Percentiles rank a stretch among this genome's conserved stretches.
phyloP scores from a whole-genome alignment of 2,329 filamentous ascomycete genomes.

The Polytolypa hystricis region DNA sequence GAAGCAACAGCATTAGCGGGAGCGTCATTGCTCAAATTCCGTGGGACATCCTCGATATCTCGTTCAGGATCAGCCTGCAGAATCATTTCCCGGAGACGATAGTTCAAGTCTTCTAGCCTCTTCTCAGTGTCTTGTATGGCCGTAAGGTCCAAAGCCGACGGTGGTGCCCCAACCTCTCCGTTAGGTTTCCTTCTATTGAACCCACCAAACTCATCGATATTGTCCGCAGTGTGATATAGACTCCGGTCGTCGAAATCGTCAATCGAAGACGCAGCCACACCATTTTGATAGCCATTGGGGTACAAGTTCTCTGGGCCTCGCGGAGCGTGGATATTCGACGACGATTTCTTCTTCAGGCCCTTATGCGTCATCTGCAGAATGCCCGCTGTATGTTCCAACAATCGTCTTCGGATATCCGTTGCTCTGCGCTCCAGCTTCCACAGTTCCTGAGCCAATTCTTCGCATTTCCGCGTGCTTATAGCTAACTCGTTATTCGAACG shows the following conservation, averaged over 20 bases:
- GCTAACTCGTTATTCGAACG: conserved; percentile 56
- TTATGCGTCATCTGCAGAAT: conserved; percentile 85
- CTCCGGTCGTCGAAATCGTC: conserved; percentile 67
- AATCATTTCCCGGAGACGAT: conserved; percentile 55
- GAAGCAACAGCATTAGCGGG: conserved; percentile 19
- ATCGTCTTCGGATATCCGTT: conserved; percentile 60
- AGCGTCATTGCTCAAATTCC: conserved; percentile 18
- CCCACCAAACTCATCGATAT: conserved; percentile 41
- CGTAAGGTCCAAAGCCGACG: conserved; percentile 25
- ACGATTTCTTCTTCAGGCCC: conserved; percentile 50
- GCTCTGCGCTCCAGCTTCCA: conserved; percentile 67
- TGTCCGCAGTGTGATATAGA: conserved; percentile 59
- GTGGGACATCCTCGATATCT: conserved; percentile 28
- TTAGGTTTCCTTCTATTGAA: conserved; percentile 1
- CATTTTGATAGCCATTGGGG: conserved; percentile 7
- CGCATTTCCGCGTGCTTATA: conserved; percentile 67
- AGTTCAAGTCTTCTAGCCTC: conserved; percentile 57
- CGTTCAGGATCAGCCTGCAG: conserved; percentile 32
- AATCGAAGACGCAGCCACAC: conserved; percentile 20
- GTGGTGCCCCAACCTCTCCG: conserved; percentile 8
- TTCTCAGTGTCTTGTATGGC: conserved; percentile 52
- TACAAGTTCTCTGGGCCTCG: conserved; percentile 69
- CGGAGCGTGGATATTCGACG: conserved; percentile 34
- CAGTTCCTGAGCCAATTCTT: conserved; percentile 71
- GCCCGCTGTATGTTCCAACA: conserved; percentile 84